These are phyloP conservation scores for Avena atlantica DNA, from an alignment of 176 grass and related monocot species.

Conservation along the genomic window DNA sequence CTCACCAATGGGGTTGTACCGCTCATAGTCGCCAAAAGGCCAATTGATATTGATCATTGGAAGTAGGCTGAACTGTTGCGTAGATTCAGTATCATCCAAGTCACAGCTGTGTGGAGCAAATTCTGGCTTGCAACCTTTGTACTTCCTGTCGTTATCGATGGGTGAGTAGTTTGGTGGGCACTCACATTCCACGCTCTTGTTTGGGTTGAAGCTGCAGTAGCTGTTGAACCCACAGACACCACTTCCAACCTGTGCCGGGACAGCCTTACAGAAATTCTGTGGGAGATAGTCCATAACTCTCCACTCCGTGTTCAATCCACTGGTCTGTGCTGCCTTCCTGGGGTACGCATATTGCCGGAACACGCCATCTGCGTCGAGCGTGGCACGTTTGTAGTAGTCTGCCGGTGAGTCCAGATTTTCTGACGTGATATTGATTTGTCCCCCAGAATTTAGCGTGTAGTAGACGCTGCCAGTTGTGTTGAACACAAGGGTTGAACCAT, in stretches of 20 bases:
- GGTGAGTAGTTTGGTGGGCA: slow-evolving; percentile 15
- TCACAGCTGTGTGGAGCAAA: background rate
- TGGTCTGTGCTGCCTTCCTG: background rate
- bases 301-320: background rate
- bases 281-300: background rate
- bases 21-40: slow-evolving; percentile 31
- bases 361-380: slow-evolving; percentile 21
- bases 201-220: slow-evolving; percentile 29
- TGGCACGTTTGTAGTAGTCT: slow-evolving; percentile 31
- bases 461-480: slow-evolving; percentile 4
- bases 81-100: slow-evolving; percentile 31
- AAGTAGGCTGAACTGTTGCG: background rate
- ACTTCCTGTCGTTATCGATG: slow-evolving; percentile 21
- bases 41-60: slow-evolving; percentile 22
- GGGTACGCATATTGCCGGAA: slow-evolving; percentile 20
- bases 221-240: slow-evolving; percentile 50
- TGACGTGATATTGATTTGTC: background rate
- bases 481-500: slow-evolving; percentile 17
- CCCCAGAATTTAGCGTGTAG: slow-evolving; percentile 13
- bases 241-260: background rate
- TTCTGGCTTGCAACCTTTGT: slow-evolving; percentile 33
- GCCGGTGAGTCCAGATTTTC: background rate
- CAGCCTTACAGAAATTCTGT: background rate
- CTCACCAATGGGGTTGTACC: background rate
- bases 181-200: background rate